Conservation (phyloP, 1,284 basidiomycete species). For the Austroboletus novae-zelandiae region DNA sequence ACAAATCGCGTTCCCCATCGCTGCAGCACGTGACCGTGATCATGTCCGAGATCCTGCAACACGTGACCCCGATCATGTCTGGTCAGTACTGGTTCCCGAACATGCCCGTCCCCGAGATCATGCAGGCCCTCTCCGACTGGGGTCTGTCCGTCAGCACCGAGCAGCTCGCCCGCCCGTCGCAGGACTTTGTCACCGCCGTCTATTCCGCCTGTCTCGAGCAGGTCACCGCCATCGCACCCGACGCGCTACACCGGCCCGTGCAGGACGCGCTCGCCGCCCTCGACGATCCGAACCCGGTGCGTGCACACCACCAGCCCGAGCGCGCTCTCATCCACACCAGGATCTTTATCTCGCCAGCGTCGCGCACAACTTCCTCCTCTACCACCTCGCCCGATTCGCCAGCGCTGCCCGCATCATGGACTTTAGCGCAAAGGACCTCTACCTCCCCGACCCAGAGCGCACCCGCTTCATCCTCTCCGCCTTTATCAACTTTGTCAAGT, state of each 20-base stretch:
- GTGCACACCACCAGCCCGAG: constrained; percentile 6
- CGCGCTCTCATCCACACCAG: constrained; percentile 33
- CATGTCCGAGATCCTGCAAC: too few species aligned
- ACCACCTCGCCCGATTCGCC: constrained; percentile 71
- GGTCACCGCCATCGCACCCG: constrained; percentile 62
- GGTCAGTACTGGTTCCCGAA: constrained; percentile 59
- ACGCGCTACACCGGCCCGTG: constrained; percentile 58
- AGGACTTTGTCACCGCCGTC: constrained; percentile 67
- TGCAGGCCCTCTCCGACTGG: constrained; percentile 62
- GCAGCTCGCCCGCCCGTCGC: constrained; percentile 66
- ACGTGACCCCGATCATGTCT: constrained; percentile 34
- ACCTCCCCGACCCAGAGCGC: constrained; percentile 67
- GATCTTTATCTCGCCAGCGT: constrained; percentile 62
- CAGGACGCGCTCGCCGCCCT: constrained; percentile 53
- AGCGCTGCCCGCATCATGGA: constrained; percentile 71
- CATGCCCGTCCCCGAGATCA: constrained; percentile 61
- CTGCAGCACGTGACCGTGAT: not conserved
- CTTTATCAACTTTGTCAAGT: constrained; percentile 92
- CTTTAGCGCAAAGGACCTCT: constrained; percentile 75
- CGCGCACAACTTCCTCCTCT: constrained; percentile 59
- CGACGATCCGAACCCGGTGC: constrained; percentile 53
- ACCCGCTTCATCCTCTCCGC: constrained; percentile 77
- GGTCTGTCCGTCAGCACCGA: constrained; percentile 62
- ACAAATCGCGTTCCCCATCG: not conserved
- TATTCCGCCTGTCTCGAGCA: constrained; percentile 70